Conservation (phyloP, 2,329 filamentous ascomycete genomes). For the Thelonectria discophora region DNA sequence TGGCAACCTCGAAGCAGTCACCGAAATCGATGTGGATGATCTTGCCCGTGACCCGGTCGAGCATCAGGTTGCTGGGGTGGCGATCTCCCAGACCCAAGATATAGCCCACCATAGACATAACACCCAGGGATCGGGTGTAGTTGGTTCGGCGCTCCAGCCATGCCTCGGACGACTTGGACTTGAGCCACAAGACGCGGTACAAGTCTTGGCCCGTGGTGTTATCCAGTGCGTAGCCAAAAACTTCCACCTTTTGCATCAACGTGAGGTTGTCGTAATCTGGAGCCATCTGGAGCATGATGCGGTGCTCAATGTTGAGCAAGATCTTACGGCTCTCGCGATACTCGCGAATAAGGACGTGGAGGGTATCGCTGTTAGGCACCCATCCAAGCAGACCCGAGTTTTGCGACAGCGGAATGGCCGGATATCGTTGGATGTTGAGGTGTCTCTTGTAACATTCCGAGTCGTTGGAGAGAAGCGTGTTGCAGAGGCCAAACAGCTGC, state of each 20-base stretch:
- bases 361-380: conserved; percentile 96
- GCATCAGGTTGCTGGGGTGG: conserved; percentile 97
- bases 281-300: conserved; percentile 99
- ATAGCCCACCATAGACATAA: conserved; percentile 99
- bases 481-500: conserved; percentile 98
- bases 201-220: conserved; percentile 99
- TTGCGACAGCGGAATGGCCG: conserved; percentile 96
- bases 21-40: conserved; percentile 99
- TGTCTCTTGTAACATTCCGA: conserved; percentile 97
- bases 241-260: conserved; percentile 99
- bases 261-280: conserved; percentile 99
- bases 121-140: conserved; percentile 94
- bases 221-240: conserved; percentile 98
- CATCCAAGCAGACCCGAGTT: conserved; percentile 95
- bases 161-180: conserved; percentile 96
- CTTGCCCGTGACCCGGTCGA: conserved; percentile 94
- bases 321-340: conserved; percentile 98
- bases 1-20: conserved; percentile 98
- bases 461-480: conserved; percentile 92
- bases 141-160: conserved; percentile 99
- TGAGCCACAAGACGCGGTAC: conserved; percentile 97
- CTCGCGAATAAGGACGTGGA: conserved; percentile 95
- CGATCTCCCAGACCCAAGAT: conserved; percentile 96
- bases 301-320: conserved; percentile 97
- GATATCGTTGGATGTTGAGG: conserved; percentile 93